These are phyloP conservation scores for Saccharum officinarum DNA, from an alignment of 176 grass and related monocot genomes.

Conservation along the genomic window DNA sequence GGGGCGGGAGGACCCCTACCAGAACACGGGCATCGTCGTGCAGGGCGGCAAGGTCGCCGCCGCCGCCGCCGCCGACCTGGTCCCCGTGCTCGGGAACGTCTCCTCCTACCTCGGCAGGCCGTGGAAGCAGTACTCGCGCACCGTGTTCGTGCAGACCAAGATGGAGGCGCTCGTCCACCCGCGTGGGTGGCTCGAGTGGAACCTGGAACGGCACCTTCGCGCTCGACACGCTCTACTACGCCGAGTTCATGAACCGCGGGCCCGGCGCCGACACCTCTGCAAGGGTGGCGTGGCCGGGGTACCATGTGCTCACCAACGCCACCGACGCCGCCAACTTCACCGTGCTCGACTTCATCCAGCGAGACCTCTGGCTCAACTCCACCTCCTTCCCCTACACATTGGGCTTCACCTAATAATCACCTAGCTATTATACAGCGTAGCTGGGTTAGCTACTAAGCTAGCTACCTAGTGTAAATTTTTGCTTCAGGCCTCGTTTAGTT, in stretches of 20 bases:
- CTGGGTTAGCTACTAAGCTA: no score
- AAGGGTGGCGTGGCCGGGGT: conserved; percentile 73
- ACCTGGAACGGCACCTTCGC: conserved; percentile 84
- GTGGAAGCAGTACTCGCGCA: conserved; percentile 81
- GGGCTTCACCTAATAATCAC: conserved; percentile 59
- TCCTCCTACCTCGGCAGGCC: conserved; percentile 73
- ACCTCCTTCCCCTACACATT: conserved; percentile 53
- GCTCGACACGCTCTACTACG: conserved; percentile 89
- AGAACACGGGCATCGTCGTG: conserved; percentile 86
- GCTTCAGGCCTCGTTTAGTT: no score
- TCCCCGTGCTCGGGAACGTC: conserved; percentile 53
- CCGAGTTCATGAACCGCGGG: conserved; percentile 78
- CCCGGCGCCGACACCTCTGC: conserved; percentile 52
- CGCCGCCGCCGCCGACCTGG: conserved; percentile 76
- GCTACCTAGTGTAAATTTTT: no score
- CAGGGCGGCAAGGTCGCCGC: conserved; percentile 89
- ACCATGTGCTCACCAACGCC: conserved; percentile 56
- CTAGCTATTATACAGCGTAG: no score
- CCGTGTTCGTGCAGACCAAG: conserved; percentile 76
- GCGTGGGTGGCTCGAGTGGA: conserved; percentile 55
- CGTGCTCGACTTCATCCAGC: conserved; percentile 65
- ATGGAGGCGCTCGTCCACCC: conserved; percentile 70
- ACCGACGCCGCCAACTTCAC: conserved; percentile 81
- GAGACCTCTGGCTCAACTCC: conserved; percentile 67
- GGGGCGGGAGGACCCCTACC: conserved; percentile 74